Evolutionary conservation across 352 stramenopile genomes (phyloP), one percentile per base, ranked within the genome.

Genomic region (Phytopythium helicoides): DNA sequence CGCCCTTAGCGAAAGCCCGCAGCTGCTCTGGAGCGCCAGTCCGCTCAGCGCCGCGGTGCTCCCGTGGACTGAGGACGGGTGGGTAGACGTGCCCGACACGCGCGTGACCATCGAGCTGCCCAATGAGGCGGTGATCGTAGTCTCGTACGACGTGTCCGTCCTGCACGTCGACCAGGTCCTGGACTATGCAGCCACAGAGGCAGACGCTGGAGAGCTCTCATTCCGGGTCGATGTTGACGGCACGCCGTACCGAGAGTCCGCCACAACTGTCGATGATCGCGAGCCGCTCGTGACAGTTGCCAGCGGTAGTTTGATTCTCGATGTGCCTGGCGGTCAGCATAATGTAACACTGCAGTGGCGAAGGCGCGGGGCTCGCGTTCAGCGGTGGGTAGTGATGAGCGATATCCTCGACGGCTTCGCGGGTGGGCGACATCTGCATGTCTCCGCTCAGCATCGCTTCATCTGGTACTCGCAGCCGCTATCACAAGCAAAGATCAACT

Each of bases 111-210:
- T 87, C 34, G 69, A 87, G 41, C 68, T 91, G 15, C 56, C 55
- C 16, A 89, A 87, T 44, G 62, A 83, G 41, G 78, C 73, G 2
- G 56, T 86, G 6, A 65, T 89, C 35, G 49, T 87, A 28, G 72
- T 91, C 22, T 86, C 77, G 19, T 89, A 89, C 59, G 81, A 91
- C 48, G 73, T 86, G 4, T 71, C 76, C 0, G 78, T 89, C 14
- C 76, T 75, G 12, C 78, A 75, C 40, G 38, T 85, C 46, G 41
- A 65, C 28, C 44, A 18, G 25, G 16, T 16, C 8, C 9, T 34
- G 10, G 44, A 71, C 3, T 60, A 48, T 4, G 47, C 31, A 25
- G 22, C 44, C 0, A 18, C 41, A 3, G 16, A 35, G n/a, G 23
- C 25, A 2, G 55, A 76, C 47, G 55, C 74, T 25, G 86, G 70